Evolutionary conservation across 768 basidiomycete species (phyloP).

Genomic region (Aureoboletus auriporus): DNA sequence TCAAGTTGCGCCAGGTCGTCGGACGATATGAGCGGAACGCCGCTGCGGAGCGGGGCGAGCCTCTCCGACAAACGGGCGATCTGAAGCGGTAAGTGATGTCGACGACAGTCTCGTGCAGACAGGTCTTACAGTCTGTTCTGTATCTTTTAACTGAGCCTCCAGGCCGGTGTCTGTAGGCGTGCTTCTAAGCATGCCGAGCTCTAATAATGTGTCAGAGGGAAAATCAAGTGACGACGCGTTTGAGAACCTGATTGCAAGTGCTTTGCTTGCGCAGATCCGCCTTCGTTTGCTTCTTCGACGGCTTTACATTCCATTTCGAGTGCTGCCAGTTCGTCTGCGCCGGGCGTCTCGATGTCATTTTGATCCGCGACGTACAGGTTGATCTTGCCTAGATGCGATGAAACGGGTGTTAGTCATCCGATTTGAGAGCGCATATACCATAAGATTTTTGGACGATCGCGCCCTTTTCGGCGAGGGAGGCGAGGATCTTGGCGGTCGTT

Average conservation of each 20-base stretch:
- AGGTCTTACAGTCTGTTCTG: constrained; percentile 48
- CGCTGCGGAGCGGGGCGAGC: constrained; percentile 64
- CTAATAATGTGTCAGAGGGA: constrained; percentile 35
- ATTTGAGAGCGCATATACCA: constrained; percentile 40
- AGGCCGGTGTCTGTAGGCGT: constrained; percentile 72
- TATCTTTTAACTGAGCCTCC: constrained; percentile 45
- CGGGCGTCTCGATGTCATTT: constrained; percentile 60
- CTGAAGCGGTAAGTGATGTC: constrained; percentile 31
- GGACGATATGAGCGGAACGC: constrained; percentile 58
- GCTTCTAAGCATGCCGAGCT: constrained; percentile 57
- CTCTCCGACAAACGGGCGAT: constrained; percentile 44
- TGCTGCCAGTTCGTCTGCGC: constrained; percentile 52
- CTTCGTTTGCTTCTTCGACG: constrained; percentile 58
- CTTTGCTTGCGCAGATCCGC: constrained; percentile 48
- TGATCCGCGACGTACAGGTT: constrained; percentile 88
- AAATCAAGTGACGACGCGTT: too few species aligned
- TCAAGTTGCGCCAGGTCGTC: constrained; percentile 70
- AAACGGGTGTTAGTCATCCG: background rate
- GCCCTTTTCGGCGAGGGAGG: constrained; percentile 80
- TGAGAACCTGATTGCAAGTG: constrained; percentile 28
- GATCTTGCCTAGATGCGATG: constrained; percentile 58
- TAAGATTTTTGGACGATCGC: constrained; percentile 80
- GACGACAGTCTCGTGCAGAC: constrained; percentile 8
- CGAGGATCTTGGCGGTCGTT: constrained; percentile 78
- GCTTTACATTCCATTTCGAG: constrained; percentile 58